Percentiles rank a stretch among this genome's conserved stretches.
phyloP scores from a whole-genome alignment of 2,329 filamentous ascomycete species.

The Aspergillus texensis region DNA sequence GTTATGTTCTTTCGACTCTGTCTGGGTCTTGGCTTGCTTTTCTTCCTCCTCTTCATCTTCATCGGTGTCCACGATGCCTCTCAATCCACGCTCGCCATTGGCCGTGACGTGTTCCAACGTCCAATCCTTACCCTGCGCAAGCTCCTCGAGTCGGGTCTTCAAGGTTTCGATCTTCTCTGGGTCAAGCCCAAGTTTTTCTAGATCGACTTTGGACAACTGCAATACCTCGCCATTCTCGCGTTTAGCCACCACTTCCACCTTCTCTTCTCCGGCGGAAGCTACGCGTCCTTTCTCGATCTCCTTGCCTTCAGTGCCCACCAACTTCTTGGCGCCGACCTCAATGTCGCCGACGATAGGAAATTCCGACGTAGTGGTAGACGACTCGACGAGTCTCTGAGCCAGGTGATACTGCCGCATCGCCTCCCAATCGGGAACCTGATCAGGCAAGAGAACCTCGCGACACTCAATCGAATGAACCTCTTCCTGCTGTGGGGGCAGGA shows the following conservation, averaged over 20 bases:
- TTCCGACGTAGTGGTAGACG: slow-evolving; percentile 27
- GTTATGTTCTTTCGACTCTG: slow-evolving; percentile 15
- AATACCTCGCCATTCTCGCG: slow-evolving; percentile 65
- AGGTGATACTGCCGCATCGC: slow-evolving; percentile 38
- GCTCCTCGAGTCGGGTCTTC: slow-evolving; percentile 66
- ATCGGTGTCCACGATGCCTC: slow-evolving; percentile 67
- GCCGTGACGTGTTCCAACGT: slow-evolving; percentile 77
- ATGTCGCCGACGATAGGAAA: slow-evolving; percentile 59
- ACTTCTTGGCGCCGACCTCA: slow-evolving; percentile 58
- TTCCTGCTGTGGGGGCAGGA: slow-evolving; percentile 77
- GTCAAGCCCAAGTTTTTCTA: slow-evolving; percentile 69
- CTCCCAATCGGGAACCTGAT: slow-evolving; percentile 55
- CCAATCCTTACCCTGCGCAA: slow-evolving; percentile 75
- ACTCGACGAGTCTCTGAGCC: slow-evolving; percentile 36
- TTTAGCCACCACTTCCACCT: slow-evolving; percentile 53
- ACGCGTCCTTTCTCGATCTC: slow-evolving; percentile 61
- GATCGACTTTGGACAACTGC: slow-evolving; percentile 65
- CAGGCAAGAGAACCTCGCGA: slow-evolving; percentile 66
- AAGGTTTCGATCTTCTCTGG: slow-evolving; percentile 70
- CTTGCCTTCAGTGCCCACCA: slow-evolving; percentile 59
- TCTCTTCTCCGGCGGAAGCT: slow-evolving; percentile 53
- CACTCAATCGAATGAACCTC: slow-evolving; percentile 77
- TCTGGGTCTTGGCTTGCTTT: slow-evolving; percentile 10
- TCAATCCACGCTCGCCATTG: slow-evolving; percentile 65
- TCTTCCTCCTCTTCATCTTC: slow-evolving; percentile 50